A percentile compares a stretch with the other conserved stretches of the same genome.
Evolutionary conservation across 176 grass and related monocot genomes (phyloP).

Genomic region (Juncus inflexus): DNA sequence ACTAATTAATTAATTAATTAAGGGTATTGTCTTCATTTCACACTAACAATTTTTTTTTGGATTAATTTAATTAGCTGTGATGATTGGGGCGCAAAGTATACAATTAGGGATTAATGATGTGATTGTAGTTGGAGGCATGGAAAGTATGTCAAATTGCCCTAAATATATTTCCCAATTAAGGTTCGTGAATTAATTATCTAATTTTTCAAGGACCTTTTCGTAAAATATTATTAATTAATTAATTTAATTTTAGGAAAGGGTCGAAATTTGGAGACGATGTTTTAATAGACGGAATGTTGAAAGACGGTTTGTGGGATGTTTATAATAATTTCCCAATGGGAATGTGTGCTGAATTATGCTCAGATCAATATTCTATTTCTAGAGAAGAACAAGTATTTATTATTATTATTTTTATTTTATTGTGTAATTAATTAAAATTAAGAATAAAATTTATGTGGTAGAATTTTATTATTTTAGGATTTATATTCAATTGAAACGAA

Average conservation of each 20-base stretch:
- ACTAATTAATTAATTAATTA: not conserved
- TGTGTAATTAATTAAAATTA: not conserved
- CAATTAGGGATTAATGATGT: conserved; percentile 81
- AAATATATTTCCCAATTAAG: conserved; percentile 79
- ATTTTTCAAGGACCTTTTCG: not conserved
- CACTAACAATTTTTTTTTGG: not conserved
- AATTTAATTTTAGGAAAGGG: conserved; percentile 46
- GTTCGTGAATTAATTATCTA: conserved; percentile 20
- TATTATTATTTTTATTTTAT: not conserved
- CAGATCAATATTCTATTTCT: conserved; percentile 51
- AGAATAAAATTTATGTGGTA: not conserved
- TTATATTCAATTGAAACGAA: conserved; percentile 79
- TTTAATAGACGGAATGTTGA: conserved; percentile 84
- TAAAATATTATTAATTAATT: not conserved
- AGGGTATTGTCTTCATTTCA: not conserved
- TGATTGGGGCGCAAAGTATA: conserved; percentile 82
- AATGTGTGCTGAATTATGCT: conserved; percentile 84
- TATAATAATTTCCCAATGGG: conserved; percentile 91
- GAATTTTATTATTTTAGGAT: conserved; percentile 47
- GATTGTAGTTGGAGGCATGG: conserved; percentile 89
- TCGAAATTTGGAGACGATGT: conserved; percentile 78
- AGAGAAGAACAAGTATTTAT: conserved; percentile 71
- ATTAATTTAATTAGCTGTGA: conserved; percentile 43
- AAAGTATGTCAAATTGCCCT: conserved; percentile 92
- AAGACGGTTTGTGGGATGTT: conserved; percentile 92